These are phyloP conservation scores for Diaporthe ilicicola DNA, from an alignment of 2,329 filamentous ascomycete species.

Conservation along the genomic window DNA sequence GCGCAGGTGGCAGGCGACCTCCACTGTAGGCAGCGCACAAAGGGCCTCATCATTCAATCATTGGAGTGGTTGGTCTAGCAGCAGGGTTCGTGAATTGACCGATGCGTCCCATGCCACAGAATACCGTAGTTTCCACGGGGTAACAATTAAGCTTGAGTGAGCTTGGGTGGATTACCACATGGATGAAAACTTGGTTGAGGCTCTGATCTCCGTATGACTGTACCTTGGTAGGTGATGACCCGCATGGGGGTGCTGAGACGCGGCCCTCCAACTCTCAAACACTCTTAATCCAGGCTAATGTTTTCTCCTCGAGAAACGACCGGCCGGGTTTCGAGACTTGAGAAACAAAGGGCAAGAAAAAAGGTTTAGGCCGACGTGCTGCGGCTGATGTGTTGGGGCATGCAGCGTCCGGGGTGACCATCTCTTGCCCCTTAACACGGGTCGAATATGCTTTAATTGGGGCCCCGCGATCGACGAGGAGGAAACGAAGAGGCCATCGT, in stretches of 20 bases:
- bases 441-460: constrained; percentile 27
- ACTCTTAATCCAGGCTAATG: constrained; percentile 20
- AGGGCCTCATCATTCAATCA: background rate
- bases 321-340: constrained; percentile 25
- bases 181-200: constrained; percentile 21
- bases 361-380: constrained; percentile 44
- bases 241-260: constrained; percentile 30
- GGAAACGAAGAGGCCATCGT: constrained; percentile 37
- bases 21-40: background rate
- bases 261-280: constrained; percentile 29
- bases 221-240: constrained; percentile 10
- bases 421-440: constrained; percentile 1
- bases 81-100: constrained; percentile 15
- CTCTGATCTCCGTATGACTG: constrained; percentile 20
- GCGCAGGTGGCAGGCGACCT: background rate
- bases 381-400: constrained; percentile 26
- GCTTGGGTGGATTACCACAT: constrained; percentile 19
- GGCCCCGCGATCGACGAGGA: constrained; percentile 40
- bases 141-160: constrained; percentile 22
- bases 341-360: constrained; percentile 30
- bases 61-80: background rate
- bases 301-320: constrained; percentile 19
- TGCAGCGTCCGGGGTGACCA: constrained; percentile 24
- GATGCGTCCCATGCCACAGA: constrained; percentile 7
- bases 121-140: background rate